Evolutionary conservation across 2,329 filamentous ascomycete genomes (phyloP).

Genomic region (Monosporascus sp.): DNA sequence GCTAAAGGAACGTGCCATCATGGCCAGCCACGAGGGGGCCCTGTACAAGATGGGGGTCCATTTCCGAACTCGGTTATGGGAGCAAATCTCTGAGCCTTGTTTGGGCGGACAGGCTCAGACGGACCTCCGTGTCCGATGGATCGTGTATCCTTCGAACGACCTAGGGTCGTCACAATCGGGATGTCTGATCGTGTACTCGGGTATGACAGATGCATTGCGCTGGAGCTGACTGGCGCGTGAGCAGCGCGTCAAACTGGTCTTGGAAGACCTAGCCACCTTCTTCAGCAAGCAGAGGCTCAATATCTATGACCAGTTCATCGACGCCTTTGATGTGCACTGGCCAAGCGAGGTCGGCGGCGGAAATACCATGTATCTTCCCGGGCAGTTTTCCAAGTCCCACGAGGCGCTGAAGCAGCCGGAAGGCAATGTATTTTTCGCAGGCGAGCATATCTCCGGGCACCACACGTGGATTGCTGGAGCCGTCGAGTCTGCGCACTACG

Average conservation of each 20-base stretch:
- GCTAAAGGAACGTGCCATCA: conserved; percentile 9
- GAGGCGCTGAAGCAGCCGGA: conserved; percentile 3
- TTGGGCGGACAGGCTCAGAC: conserved; percentile 11
- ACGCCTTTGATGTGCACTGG: conserved; percentile 10
- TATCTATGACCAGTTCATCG: conserved; percentile 9
- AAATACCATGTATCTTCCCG: conserved; percentile 10
- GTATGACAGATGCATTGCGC: conserved; percentile 10
- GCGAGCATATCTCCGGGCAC: conserved; percentile 7
- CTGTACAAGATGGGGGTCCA: conserved; percentile 14
- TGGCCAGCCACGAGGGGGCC: conserved; percentile 4
- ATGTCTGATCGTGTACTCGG: conserved; percentile 8
- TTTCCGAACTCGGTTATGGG: conserved; percentile 12
- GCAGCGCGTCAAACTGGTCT: conserved; percentile 5
- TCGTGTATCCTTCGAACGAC: conserved; percentile 11
- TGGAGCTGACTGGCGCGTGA: conserved; percentile 2
- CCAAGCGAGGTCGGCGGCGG: conserved; percentile 2
- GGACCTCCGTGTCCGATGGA: conserved; percentile 11
- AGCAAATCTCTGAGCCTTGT: conserved; percentile 1
- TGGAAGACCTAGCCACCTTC: conserved; percentile 7
- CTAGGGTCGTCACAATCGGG: conserved; percentile 5
- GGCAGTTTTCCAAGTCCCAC: conserved; percentile 5
- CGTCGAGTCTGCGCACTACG: not conserved
- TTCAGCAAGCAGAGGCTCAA: conserved; percentile 5
- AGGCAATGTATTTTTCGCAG: conserved; percentile 5
- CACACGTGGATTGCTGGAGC: conserved; percentile 6